Evolutionary conservation across 495 filamentous ascomycete genomes (phyloP).

Genomic region (Hyaloscypha hepaticicola): DNA sequence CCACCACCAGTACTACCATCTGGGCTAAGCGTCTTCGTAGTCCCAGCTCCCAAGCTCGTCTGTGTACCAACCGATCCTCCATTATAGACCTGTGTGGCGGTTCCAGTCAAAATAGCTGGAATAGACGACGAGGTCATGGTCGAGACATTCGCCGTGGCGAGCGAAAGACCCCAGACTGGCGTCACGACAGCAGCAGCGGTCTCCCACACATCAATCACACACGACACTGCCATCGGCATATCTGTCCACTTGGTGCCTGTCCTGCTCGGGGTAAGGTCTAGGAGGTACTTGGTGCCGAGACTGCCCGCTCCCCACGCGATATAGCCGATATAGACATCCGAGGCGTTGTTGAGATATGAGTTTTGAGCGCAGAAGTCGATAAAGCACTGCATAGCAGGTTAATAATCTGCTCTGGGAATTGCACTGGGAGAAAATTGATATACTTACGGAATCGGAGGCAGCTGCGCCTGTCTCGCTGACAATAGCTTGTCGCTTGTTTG

Average conservation of each 20-base stretch:
- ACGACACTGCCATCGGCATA: constrained; percentile 5
- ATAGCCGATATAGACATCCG: constrained; percentile 52
- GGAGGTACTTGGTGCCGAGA: constrained; percentile 44
- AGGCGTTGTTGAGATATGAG: constrained; percentile 39
- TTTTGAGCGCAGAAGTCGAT: constrained; percentile 48
- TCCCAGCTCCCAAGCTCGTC: too few relatives aligned
- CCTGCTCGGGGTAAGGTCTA: constrained; percentile 46
- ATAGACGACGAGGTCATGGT: too few relatives aligned
- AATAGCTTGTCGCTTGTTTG: constrained; percentile 50
- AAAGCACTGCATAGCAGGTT: constrained; percentile 29
- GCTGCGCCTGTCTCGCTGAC: constrained; percentile 54
- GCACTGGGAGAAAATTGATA: background rate
- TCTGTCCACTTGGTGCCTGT: constrained; percentile 35
- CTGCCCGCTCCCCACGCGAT: constrained; percentile 50
- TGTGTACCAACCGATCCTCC: too few relatives aligned
- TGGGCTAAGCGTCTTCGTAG: too few relatives aligned
- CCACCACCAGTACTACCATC: too few relatives aligned
- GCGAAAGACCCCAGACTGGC: background rate
- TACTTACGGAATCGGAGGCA: background rate
- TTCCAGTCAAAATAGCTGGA: too few relatives aligned
- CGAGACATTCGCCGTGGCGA: background rate
- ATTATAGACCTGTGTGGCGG: too few relatives aligned
- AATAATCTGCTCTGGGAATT: constrained; percentile 38
- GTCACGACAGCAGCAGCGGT: background rate
- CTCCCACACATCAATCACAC: constrained; percentile 16